Evolutionary conservation across 192 early-diverging fungal species (phyloP).

Genomic region (Linnemannia zychae): DNA sequence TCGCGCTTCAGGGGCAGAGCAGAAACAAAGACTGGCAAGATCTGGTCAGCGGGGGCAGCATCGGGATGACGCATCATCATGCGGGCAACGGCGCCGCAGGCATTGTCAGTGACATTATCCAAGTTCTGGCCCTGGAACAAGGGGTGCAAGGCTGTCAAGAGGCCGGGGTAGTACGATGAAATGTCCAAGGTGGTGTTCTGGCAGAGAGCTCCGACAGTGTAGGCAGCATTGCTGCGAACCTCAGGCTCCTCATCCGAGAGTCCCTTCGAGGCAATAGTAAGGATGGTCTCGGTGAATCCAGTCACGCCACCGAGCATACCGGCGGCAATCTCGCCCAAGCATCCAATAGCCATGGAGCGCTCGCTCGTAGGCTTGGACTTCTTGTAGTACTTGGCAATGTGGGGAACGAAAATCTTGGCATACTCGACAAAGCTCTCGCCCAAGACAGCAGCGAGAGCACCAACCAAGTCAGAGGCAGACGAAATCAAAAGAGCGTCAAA

Average conservation of each 20-base stretch:
- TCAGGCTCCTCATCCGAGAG: constrained; percentile 84
- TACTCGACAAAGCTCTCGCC: constrained; percentile 81
- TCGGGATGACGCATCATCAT: constrained; percentile 77
- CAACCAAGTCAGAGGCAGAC: constrained; percentile 86
- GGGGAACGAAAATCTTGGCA: constrained; percentile 84
- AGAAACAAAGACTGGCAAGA: constrained; percentile 74
- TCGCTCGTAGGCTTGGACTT: constrained; percentile 74
- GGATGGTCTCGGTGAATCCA: constrained; percentile 72
- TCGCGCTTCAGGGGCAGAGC: constrained; percentile 82
- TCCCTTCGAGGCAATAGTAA: constrained; percentile 80
- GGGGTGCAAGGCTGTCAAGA: constrained; percentile 75
- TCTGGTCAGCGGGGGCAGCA: constrained; percentile 78
- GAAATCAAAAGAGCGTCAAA: constrained; percentile 86
- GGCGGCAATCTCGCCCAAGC: constrained; percentile 81
- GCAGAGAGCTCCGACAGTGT: constrained; percentile 80
- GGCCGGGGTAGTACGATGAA: constrained; percentile 71
- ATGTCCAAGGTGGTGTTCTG: constrained; percentile 76
- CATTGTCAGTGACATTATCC: constrained; percentile 78
- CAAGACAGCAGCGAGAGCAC: constrained; percentile 78
- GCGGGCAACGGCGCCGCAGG: constrained; percentile 83
- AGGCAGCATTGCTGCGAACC: constrained; percentile 91
- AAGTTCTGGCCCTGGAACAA: constrained; percentile 69
- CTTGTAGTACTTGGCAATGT: constrained; percentile 85
- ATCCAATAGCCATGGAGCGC: constrained; percentile 92
- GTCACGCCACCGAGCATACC: constrained; percentile 73